phyloP scores from a whole-genome alignment of 805 yeast species.

The Candida alai region DNA sequence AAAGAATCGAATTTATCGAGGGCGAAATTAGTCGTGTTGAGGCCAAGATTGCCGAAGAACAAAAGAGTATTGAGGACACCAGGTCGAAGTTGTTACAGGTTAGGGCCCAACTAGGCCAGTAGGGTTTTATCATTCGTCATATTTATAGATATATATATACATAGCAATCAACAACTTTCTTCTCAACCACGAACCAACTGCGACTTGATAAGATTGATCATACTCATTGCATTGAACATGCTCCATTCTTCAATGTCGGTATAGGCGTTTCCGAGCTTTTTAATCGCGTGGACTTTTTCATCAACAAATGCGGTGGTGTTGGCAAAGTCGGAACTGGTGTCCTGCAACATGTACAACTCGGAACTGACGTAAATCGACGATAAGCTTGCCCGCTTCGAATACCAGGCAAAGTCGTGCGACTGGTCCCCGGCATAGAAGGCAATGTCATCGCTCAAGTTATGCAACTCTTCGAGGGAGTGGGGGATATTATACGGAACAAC shows the following conservation, averaged over 20 bases:
- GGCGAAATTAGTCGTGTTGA: constrained; percentile 77
- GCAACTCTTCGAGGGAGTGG: constrained; percentile 62
- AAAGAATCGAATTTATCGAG: constrained; percentile 84
- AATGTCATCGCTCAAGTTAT: constrained; percentile 77
- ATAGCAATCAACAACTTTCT: not conserved
- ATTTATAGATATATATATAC: constrained; percentile 4
- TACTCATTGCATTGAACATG: constrained; percentile 60
- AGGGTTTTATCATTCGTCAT: constrained; percentile 1
- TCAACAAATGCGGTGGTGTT: constrained; percentile 66
- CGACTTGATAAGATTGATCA: constrained; percentile 65
- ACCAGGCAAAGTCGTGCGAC: constrained; percentile 87
- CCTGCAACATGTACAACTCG: constrained; percentile 79
- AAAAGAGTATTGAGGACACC: constrained; percentile 50
- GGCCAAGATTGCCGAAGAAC: constrained; percentile 48
- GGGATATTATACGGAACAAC: constrained; percentile 60
- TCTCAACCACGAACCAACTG: constrained; percentile 61
- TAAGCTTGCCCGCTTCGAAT: constrained; percentile 73
- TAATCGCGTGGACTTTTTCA: constrained; percentile 51
- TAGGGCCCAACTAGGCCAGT: constrained; percentile 19
- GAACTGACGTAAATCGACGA: constrained; percentile 67
- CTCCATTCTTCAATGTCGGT: constrained; percentile 72
- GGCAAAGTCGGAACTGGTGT: constrained; percentile 49
- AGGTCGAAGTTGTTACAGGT: constrained; percentile 52
- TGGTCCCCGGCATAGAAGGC: constrained; percentile 74
- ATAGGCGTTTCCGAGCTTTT: constrained; percentile 56